Conservation (phyloP, 495 filamentous ascomycete genomes). For the Bryoglossum gracile region DNA sequence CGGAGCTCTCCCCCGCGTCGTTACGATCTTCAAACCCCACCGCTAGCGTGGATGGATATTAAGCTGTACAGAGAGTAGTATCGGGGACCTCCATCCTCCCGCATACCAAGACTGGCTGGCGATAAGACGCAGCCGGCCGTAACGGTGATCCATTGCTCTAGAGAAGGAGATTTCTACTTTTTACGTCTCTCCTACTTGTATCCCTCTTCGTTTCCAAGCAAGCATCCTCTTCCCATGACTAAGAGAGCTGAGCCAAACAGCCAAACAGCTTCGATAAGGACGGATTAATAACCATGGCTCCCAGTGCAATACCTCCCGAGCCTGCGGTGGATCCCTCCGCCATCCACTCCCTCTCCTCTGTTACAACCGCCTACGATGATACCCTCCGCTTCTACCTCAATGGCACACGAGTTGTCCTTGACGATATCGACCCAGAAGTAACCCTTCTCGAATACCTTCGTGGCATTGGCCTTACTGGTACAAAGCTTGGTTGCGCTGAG, state of each 20-base stretch:
- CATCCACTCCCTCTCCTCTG: conserved; percentile 27
- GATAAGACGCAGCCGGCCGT: conserved; percentile 22
- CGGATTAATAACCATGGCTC: conserved; percentile 34
- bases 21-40: not conserved
- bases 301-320: conserved; percentile 37
- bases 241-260: conserved; percentile 2
- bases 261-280: not conserved
- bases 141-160: not conserved
- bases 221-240: not conserved
- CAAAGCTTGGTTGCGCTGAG: conserved; percentile 78
- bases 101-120: not conserved
- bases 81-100: conserved; percentile 14
- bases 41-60: conserved; percentile 2
- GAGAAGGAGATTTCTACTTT: conserved; percentile 3
- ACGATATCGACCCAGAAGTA: conserved; percentile 72
- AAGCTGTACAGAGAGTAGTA: not conserved
- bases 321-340: conserved; percentile 18
- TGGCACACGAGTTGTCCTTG: conserved; percentile 76
- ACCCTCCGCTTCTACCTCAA: conserved; percentile 86
- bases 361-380: conserved; percentile 60
- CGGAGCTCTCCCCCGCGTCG: too few species aligned
- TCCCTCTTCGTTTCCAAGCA: not conserved
- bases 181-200: conserved; percentile 3
- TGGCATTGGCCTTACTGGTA: conserved; percentile 76
- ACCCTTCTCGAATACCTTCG: conserved; percentile 88